phyloP scores from a whole-genome alignment of 257 asterid species.

The Nicotiana otophora region DNA sequence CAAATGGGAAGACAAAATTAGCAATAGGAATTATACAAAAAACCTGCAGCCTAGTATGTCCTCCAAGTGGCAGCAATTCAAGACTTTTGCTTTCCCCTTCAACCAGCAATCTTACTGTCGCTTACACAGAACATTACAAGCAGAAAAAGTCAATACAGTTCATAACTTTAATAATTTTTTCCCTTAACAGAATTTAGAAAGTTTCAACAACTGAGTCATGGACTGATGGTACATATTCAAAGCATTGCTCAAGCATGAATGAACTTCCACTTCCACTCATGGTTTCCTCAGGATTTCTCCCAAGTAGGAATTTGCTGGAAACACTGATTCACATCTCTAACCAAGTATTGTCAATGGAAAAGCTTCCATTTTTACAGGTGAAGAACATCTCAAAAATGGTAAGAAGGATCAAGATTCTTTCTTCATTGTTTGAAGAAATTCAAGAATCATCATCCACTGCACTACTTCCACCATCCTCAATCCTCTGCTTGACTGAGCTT shows the following conservation, averaged over 20 bases:
- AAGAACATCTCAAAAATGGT: slow-evolving; percentile 52
- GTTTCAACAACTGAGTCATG: slow-evolving; percentile 19
- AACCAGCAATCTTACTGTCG: slow-evolving; percentile 21
- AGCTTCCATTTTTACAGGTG: slow-evolving; percentile 36
- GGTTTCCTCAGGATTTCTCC: slow-evolving; percentile 56
- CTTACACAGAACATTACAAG: slow-evolving; percentile 35
- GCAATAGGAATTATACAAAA: slow-evolving; percentile 10
- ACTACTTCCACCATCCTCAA: slow-evolving; percentile 62
- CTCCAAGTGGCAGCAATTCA: slow-evolving; percentile 72
- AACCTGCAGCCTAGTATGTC: slow-evolving; percentile 41
- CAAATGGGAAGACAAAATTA: slow-evolving; percentile 3
- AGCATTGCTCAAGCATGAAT: slow-evolving; percentile 34
- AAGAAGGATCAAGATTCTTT: slow-evolving; percentile 53
- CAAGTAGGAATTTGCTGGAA: slow-evolving; percentile 49
- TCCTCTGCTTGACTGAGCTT: slow-evolving; percentile 71
- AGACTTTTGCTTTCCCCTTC: slow-evolving; percentile 31
- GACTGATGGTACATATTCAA: slow-evolving; percentile 13
- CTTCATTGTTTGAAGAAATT: slow-evolving; percentile 71
- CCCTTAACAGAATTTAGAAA: slow-evolving; percentile 15
- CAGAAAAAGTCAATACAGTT: slow-evolving; percentile 26
- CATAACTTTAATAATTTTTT: slow-evolving; percentile 19
- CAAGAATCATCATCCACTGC: slow-evolving; percentile 35
- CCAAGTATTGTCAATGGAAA: slow-evolving; percentile 37
- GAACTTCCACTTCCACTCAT: slow-evolving; percentile 34
- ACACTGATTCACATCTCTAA: slow-evolving; percentile 47